These are phyloP conservation scores for Hanseniaspora taiwanica DNA, from an alignment of 805 yeast genomes.

Conservation along the genomic window DNA sequence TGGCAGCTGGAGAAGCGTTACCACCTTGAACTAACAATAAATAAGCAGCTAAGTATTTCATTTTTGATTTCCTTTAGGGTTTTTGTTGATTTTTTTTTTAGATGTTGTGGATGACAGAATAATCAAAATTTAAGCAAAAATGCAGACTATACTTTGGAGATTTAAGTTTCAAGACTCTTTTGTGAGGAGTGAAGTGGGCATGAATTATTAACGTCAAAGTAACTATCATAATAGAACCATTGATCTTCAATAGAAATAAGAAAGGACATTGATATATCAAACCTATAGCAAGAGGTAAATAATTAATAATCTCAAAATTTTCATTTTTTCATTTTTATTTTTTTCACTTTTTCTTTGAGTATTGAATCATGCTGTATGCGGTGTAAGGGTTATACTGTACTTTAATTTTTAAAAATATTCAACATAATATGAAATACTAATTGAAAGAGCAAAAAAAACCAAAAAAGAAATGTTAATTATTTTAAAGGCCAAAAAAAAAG, in stretches of 20 bases:
- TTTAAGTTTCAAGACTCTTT: neutral
- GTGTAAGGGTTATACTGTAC: neutral
- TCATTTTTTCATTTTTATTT: neutral
- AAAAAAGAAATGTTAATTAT: neutral
- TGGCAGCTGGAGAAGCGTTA: constrained; percentile 68
- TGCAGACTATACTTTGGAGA: constrained; percentile 27
- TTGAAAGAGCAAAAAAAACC: neutral
- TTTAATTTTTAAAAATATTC: neutral
- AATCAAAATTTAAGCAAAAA: constrained; percentile 23
- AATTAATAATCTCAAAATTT: neutral
- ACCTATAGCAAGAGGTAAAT: too few species aligned
- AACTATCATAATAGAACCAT: too few species aligned
- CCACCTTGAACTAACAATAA: constrained; percentile 82
- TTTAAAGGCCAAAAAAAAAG: neutral
- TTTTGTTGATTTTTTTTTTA: constrained; percentile 4
- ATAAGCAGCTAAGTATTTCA: constrained; percentile 92
- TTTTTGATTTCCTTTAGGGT: constrained; percentile 17
- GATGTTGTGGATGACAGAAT: constrained; percentile 16
- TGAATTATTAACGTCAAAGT: too few species aligned
- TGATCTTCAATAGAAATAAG: neutral
- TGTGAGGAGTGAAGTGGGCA: neutral
- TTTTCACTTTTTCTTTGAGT: neutral
- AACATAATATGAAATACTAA: too few species aligned
- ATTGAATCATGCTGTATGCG: neutral
- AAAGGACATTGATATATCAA: neutral